These are phyloP conservation scores for Passalora sequoiae DNA, from an alignment of 2,329 filamentous ascomycete species.

Conservation along the genomic window DNA sequence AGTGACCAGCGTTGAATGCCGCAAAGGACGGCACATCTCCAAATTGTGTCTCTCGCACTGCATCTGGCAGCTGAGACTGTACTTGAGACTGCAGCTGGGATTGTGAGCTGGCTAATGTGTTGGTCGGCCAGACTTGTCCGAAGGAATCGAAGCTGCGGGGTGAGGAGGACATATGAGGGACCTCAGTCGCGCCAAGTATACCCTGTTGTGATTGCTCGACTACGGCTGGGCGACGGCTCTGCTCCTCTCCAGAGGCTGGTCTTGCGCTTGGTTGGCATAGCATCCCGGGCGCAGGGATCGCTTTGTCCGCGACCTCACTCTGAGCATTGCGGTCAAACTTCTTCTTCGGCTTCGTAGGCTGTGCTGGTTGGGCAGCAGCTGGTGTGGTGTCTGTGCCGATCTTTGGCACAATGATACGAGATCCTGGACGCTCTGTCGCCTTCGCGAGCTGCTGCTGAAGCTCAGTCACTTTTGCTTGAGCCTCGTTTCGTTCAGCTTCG, in stretches of 20 bases:
- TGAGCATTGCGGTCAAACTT: neutral
- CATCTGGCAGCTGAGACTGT: constrained; percentile 3
- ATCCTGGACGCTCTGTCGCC: neutral
- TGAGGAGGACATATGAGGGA: neutral
- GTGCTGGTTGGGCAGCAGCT: neutral
- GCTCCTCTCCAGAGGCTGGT: neutral
- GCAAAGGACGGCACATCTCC: constrained; percentile 11
- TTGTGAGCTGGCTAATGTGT: neutral
- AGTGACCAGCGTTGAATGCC: constrained; percentile 5
- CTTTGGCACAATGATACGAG: neutral
- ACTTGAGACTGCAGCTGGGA: neutral
- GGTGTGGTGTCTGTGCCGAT: neutral
- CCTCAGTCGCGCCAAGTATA: neutral
- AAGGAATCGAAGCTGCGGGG: neutral
- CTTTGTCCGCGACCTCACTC: neutral
- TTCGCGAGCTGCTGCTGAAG: neutral
- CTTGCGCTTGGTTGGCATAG: neutral
- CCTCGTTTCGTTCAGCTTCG: constrained; percentile 9
- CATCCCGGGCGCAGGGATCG: neutral
- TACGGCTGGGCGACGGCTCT: constrained; percentile 7
- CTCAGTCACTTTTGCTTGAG: neutral
- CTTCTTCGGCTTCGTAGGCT: neutral
- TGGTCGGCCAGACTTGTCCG: neutral
- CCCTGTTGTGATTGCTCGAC: constrained; percentile 17
- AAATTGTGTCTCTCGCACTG: constrained; percentile 12